Evolutionary conservation across 768 basidiomycete species (phyloP), one percentile per base, ranked within the genome.

Genomic region (Lepiota subincarnata): DNA sequence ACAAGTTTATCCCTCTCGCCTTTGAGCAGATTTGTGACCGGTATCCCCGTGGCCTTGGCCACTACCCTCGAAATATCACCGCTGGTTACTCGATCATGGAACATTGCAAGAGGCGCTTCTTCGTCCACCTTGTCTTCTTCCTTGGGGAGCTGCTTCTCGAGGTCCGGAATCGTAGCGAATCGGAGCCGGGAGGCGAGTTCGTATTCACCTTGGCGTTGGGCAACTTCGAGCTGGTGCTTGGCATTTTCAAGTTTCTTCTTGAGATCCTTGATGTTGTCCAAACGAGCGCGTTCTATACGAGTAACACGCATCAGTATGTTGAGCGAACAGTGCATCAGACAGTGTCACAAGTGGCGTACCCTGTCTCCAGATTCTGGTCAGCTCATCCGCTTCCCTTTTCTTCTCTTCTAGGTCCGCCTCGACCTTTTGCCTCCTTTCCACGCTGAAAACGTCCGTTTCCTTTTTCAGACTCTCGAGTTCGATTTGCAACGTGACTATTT

Each of bases 1-100:
- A 95, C 85, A 19, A 97, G 75, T 63, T 89, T 91, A 65, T 98
- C 91, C 58, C 87, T 74, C 67, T 98, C 93, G 3, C 93, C 92
- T 66, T 89, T 91, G 60, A 96, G 68, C 56, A 96, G 69, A 62
- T 87, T 93, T 67, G 90, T 83, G 1, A 95, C 92, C 0, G 93
- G 93, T 22, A 96, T 94, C 5, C 93, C 93, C 0, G 93, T 97
- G 0, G 89, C 79, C 63, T 86, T 88, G 6, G 90, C 91, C 3
- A 95, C 87, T 18, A 95, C 93, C 2, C 89, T 76, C 1, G 93
- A 83, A 45, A 96, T 94, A 66, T 95, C 92, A 60, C 83, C 84
- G n/a, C 86, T 86, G 6, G 89, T 93, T 6, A 97, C 91, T 37
- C 91, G 76, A 57, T 94, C 92, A 59, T 92, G 85, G 31, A 95